phyloP scores from a whole-genome alignment of 495 filamentous ascomycete genomes.

The Trichoderma virens region DNA sequence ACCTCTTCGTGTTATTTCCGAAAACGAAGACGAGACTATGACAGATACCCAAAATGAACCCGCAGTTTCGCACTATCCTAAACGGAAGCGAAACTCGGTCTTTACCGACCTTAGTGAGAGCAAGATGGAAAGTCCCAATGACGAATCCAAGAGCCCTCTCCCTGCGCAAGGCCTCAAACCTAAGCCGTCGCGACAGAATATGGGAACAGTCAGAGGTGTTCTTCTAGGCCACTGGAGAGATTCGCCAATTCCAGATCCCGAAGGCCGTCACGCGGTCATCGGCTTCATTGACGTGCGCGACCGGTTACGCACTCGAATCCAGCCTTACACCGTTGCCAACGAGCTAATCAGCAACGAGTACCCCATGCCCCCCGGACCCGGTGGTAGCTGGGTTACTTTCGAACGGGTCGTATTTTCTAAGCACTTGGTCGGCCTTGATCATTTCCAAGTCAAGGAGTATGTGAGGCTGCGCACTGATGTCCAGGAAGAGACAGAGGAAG shows the following conservation, averaged over 20 bases:
- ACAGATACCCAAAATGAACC: constrained; percentile 27
- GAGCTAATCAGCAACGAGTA: constrained; percentile 28
- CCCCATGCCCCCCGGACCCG: constrained; percentile 42
- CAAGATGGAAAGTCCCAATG: constrained; percentile 17
- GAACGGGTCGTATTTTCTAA: constrained; percentile 42
- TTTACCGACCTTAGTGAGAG: constrained; percentile 33
- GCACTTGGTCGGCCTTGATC: constrained; percentile 38
- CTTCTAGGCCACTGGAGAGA: constrained; percentile 48
- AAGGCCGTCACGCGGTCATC: constrained; percentile 41
- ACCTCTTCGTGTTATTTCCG: constrained; percentile 18
- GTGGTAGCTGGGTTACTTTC: constrained; percentile 50
- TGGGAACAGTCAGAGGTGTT: constrained; percentile 33
- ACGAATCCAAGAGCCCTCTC: neutral
- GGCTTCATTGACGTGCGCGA: constrained; percentile 49
- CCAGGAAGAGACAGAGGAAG: constrained; percentile 15
- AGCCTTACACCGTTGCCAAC: constrained; percentile 29
- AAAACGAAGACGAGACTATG: constrained; percentile 30
- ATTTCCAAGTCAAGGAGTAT: constrained; percentile 46
- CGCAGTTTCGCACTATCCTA: constrained; percentile 27
- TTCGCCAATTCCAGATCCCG: constrained; percentile 31
- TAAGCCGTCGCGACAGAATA: constrained; percentile 20
- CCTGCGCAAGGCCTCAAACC: constrained; percentile 17
- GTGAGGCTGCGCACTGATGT: constrained; percentile 41
- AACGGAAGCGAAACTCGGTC: constrained; percentile 41
- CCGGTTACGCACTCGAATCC: constrained; percentile 44